These are phyloP conservation scores for Cymbopogon citratus DNA, from an alignment of 176 grass and related monocot species.

Conservation along the genomic window DNA sequence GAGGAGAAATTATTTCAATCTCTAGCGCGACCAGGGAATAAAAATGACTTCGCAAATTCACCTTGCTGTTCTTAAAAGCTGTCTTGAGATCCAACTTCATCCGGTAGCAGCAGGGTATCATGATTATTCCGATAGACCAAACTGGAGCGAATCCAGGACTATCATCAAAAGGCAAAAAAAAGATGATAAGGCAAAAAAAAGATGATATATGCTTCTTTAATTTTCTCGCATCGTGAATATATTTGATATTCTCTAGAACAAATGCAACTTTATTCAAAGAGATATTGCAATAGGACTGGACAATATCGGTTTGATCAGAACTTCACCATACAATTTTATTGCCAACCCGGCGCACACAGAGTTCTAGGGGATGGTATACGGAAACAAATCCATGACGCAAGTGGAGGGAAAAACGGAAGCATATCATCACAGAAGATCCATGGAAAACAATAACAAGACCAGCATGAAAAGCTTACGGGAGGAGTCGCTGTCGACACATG, in stretches of 20 bases:
- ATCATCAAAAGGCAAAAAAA: constrained; percentile 1
- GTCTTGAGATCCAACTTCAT: not conserved
- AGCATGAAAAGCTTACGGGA: no score
- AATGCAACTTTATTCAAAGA: constrained; percentile 10
- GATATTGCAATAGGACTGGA: not conserved
- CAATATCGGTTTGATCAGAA: not conserved
- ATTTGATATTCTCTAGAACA: constrained; percentile 33
- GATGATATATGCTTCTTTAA: no score
- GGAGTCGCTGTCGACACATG: no score
- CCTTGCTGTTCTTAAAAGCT: not conserved
- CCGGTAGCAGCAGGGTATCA: not conserved
- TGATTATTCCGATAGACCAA: constrained; percentile 15
- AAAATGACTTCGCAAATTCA: not conserved
- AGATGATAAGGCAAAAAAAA: not conserved
- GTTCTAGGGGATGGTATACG: no score
- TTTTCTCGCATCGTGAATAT: not conserved
- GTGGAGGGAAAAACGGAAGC: no score
- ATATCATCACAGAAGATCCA: no score
- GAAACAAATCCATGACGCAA: no score
- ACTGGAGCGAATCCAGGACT: constrained; percentile 29
- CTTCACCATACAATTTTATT: not conserved
- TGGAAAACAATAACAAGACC: no score
- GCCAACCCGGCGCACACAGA: no score
- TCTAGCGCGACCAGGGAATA: not conserved
- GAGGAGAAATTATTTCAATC: not conserved